These are phyloP conservation scores for Friedmanniomyces endolithicus DNA, from an alignment of 495 filamentous ascomycete genomes.

Conservation along the genomic window DNA sequence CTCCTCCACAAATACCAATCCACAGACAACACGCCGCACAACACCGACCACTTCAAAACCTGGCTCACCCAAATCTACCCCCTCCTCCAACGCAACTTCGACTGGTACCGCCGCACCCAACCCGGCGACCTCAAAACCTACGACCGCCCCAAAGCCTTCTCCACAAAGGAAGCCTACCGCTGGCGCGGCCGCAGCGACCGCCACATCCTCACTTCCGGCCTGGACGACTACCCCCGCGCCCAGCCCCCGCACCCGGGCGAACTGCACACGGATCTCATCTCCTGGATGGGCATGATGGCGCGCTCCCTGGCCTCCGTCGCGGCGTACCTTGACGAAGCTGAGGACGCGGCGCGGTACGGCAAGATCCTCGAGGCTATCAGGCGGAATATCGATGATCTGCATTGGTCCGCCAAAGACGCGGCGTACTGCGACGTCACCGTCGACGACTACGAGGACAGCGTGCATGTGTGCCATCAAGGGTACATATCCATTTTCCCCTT, in stretches of 20 bases:
- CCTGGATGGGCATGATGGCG: slow-evolving; percentile 94
- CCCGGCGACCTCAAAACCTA: slow-evolving; percentile 80
- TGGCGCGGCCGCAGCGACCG: slow-evolving; percentile 84
- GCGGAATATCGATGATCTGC: slow-evolving; percentile 82
- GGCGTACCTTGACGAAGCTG: slow-evolving; percentile 51
- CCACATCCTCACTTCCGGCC: slow-evolving; percentile 82
- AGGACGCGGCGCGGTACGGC: slow-evolving; percentile 62
- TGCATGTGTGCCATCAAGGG: slow-evolving; percentile 87
- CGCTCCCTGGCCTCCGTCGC: slow-evolving; percentile 68
- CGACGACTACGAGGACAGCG: slow-evolving; percentile 85
- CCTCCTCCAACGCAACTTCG: slow-evolving; percentile 79
- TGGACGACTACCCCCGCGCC: slow-evolving; percentile 90
- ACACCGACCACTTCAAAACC: slow-evolving; percentile 50
- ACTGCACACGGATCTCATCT: slow-evolving; percentile 87
- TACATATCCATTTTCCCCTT: slow-evolving; percentile 94
- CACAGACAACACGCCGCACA: slow-evolving; percentile 29
- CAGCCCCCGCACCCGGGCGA: slow-evolving; percentile 97
- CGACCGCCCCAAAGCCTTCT: slow-evolving; percentile 78
- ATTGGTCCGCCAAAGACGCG: slow-evolving; percentile 69
- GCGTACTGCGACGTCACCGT: slow-evolving; percentile 93
- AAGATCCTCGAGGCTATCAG: slow-evolving; percentile 65
- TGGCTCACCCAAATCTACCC: slow-evolving; percentile 79
- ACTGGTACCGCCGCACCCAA: slow-evolving; percentile 91
- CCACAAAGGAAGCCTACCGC: slow-evolving; percentile 78
- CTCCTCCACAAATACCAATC: slow-evolving; percentile 56